Conservation (phyloP, 2,329 filamentous ascomycete species). For the Gyromitra esculenta region DNA sequence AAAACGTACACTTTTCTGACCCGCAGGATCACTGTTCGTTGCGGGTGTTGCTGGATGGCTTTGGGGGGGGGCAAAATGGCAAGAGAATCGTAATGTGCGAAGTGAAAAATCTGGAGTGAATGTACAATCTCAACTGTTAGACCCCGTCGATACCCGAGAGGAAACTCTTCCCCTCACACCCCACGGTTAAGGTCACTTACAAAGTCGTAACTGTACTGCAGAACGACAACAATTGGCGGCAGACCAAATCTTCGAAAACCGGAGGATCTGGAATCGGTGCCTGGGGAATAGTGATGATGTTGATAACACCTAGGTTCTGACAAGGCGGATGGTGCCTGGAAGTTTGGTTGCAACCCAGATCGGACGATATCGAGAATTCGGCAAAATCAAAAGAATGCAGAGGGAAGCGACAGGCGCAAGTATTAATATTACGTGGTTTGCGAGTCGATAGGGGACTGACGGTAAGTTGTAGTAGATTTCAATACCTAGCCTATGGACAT, state of each 20-base stretch:
- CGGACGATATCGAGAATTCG: conserved; percentile 53
- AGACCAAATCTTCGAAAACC: conserved; percentile 46
- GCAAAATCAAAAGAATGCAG: conserved; percentile 50
- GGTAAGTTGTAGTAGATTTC: conserved; percentile 49
- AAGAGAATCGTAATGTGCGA: conserved; percentile 40
- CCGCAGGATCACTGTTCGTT: conserved; percentile 41
- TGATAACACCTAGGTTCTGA: conserved; percentile 50
- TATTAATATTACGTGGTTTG: conserved; percentile 53
- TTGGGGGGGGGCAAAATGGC: conserved; percentile 23
- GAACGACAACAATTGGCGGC: conserved; percentile 47
- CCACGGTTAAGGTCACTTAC: conserved; percentile 48
- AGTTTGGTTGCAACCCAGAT: conserved; percentile 53
- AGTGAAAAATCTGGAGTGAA: conserved; percentile 41
- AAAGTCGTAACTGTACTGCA: conserved; percentile 41
- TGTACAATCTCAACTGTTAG: conserved; percentile 46
- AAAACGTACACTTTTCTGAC: conserved; percentile 38
- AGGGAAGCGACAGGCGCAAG: conserved; percentile 49
- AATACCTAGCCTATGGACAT: conserved; percentile 50
- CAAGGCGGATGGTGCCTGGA: conserved; percentile 52
- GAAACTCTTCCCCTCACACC: conserved; percentile 35
- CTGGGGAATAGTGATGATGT: conserved; percentile 50
- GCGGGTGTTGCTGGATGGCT: conserved; percentile 21
- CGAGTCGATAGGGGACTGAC: conserved; percentile 49
- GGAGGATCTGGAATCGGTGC: conserved; percentile 48
- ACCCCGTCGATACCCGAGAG: conserved; percentile 39